These are phyloP conservation scores for Moricandia arvensis DNA, from an alignment of 345 rosid species.

Conservation along the genomic window DNA sequence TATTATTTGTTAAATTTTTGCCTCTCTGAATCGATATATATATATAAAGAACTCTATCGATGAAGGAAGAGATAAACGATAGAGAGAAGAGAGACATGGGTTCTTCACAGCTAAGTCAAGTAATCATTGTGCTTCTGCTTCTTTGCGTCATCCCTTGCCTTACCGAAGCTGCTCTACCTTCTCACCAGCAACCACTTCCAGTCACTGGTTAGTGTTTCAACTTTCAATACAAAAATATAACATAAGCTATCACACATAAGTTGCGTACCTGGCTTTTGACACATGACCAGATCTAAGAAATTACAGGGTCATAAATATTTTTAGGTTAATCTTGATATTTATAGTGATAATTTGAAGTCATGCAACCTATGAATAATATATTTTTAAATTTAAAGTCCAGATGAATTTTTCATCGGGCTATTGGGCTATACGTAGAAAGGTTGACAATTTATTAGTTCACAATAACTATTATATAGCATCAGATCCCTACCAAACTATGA, in stretches of 20 bases:
- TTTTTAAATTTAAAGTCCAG: too few species aligned
- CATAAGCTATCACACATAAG: not conserved
- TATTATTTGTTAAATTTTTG: not conserved
- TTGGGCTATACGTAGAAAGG: too few species aligned
- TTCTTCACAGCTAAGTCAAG: not conserved
- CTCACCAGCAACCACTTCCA: not conserved
- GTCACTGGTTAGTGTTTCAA: conserved; percentile 6
- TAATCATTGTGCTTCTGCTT: conserved; percentile 5
- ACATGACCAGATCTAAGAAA: too few species aligned
- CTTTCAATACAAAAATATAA: not conserved
- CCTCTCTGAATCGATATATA: not conserved
- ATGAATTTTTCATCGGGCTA: too few species aligned
- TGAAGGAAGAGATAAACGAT: not conserved
- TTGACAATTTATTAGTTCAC: too few species aligned
- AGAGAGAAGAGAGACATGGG: not conserved
- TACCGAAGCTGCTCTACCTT: not conserved
- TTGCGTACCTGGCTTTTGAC: not conserved
- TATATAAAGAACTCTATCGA: not conserved
- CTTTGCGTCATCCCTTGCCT: conserved; percentile 6
- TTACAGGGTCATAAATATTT: too few species aligned
- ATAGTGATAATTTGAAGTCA: too few species aligned
- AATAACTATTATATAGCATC: too few species aligned
- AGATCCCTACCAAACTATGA: too few species aligned
- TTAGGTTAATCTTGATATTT: too few species aligned
- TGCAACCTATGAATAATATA: too few species aligned